Base-by-base conservation (phyloP, 768 basidiomycete species). In the Collybiopsis confluens region DNA sequence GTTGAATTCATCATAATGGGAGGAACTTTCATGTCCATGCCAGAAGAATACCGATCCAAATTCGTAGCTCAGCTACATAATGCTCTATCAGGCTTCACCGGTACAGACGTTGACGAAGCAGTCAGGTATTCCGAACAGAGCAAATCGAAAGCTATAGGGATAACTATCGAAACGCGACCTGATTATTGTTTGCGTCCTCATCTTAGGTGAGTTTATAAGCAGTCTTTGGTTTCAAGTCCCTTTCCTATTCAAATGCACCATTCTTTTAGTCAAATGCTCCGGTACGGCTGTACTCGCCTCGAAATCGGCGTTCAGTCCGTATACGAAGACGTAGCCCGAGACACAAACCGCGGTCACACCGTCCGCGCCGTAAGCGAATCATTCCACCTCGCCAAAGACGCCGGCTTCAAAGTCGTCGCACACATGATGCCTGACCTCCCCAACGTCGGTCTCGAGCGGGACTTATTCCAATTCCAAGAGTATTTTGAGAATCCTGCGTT, bases 381-480 rank as follows among this genome's bases (percentile, higher is more conserved):
- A 11, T 99, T 99, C 72, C 96, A 98, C 64, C 84, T 99, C 62
- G 88, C 94, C 18, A 99, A 99, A 68, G 96, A 99, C 63, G 97
- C 96, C 1, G 97, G 97, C 3, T 99, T 97, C 86, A 99, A 99
- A 71, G 95, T 99, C 52, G 97, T 99, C 26, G 95, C 95, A 18
- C 97, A 99, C 67, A 98, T 98, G 97, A 99, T 99, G 95, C 94
- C 95, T 13, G 96, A 99, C 68, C 80, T 98, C 8, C 96, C 96
- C 8, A 99, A 99, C 66, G 92, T 98, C 54, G 97, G 97, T 30
- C 80, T 96, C 55, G 97, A 98, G 73, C 84, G 97, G 54, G 97
- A 99, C 69, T 81, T 99, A 44, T 94, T 94, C 64, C 97, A 98
- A 64, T 99, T 99, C 80, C 95, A 97, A 67, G 97, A 98, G 67